Conservation (phyloP, 2,329 filamentous ascomycete genomes). For the Westerdykella aurantiaca region DNA sequence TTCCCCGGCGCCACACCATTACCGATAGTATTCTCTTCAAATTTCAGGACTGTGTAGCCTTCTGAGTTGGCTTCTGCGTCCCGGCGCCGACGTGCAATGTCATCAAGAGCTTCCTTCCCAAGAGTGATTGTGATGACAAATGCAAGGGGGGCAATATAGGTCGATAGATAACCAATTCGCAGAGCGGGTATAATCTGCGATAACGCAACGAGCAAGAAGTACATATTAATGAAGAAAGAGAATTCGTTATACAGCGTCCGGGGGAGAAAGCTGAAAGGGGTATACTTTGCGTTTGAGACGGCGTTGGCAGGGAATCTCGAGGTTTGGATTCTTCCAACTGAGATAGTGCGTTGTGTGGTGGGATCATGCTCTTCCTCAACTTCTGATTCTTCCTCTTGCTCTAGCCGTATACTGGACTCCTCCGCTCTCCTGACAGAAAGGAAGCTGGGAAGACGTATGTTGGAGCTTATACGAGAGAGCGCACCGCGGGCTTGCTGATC, state of each 20-base stretch:
- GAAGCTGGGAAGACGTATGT: conserved; percentile 62
- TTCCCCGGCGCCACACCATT: conserved; percentile 30
- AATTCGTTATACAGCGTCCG: conserved; percentile 97
- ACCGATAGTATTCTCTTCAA: conserved; percentile 52
- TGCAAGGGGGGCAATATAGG: conserved; percentile 84
- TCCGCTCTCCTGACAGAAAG: conserved; percentile 38
- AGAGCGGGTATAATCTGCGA: conserved; percentile 88
- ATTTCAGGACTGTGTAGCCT: conserved; percentile 70
- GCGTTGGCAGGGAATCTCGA: conserved; percentile 82
- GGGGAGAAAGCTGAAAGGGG: conserved; percentile 86
- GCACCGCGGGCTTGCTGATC: conserved; percentile 24
- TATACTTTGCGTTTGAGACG: conserved; percentile 97
- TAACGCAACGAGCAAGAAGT: conserved; percentile 89
- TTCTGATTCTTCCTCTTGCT: conserved; percentile 36
- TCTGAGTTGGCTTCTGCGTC: conserved; percentile 95
- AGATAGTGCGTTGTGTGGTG: conserved; percentile 65
- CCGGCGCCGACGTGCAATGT: conserved; percentile 76
- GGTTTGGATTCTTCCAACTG: conserved; percentile 67
- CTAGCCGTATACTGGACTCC: conserved; percentile 21
- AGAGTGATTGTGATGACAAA: conserved; percentile 91
- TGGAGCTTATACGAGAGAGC: conserved; percentile 47
- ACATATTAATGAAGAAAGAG: conserved; percentile 99
- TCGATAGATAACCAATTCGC: conserved; percentile 88
- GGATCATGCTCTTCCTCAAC: conserved; percentile 49
- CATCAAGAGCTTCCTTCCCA: conserved; percentile 92